These are phyloP conservation scores for Smittium culicis DNA, from an alignment of 371 early-diverging fungal species.

Conservation along the genomic window DNA sequence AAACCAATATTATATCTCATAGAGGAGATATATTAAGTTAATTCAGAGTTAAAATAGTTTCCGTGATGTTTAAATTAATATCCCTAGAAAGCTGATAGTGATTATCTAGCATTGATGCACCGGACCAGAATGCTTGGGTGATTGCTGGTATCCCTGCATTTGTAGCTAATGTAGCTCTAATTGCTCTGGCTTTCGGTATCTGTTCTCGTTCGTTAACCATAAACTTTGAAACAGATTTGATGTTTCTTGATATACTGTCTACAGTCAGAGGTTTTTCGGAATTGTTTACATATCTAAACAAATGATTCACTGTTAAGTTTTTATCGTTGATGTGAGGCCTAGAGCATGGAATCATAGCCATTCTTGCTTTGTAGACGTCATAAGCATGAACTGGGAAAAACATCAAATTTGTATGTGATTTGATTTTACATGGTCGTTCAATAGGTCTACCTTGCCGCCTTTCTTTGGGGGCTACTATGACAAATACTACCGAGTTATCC, in stretches of 20 bases:
- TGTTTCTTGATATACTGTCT: background rate
- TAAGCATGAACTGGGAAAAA: background rate
- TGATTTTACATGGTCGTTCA: background rate
- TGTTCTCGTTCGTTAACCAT: background rate
- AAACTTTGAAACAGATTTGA: background rate
- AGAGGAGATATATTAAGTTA: background rate
- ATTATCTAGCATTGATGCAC: background rate
- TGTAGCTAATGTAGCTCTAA: slow-evolving; percentile 7
- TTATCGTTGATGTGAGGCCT: background rate
- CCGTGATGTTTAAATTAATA: background rate
- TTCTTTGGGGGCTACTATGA: slow-evolving; percentile 1
- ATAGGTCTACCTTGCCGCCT: background rate
- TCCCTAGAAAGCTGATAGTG: background rate
- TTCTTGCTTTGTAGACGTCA: background rate
- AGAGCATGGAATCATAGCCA: no score
- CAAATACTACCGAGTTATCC: background rate
- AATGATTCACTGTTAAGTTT: background rate
- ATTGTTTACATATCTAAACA: background rate
- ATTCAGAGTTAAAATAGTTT: background rate
- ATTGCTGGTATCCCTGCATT: background rate
- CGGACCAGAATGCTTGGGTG: background rate
- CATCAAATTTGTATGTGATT: background rate
- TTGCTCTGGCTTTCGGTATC: background rate
- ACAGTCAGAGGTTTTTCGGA: background rate
- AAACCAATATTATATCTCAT: background rate